Evolutionary conservation across 257 asterid species (phyloP), one percentile per base, ranked within the genome.

Genomic region (Hygrophila difformis): DNA sequence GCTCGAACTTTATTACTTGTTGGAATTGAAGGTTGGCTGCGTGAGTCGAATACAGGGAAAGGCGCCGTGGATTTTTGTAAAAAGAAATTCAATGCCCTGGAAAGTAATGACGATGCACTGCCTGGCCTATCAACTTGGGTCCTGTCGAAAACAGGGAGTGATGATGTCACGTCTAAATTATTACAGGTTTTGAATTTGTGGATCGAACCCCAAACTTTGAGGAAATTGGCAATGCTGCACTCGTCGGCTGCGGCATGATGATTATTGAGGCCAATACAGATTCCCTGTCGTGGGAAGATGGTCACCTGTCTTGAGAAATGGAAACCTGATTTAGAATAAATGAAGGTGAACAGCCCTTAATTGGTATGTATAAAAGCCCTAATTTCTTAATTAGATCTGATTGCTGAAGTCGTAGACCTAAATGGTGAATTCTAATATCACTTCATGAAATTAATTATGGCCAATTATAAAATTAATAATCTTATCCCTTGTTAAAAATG

Each of bases 231-330:
- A 11, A 71, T 64, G 8, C 70, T 51, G 19, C 74, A 67, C 2
- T 71, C 82, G 29, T 74, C 87, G 2, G 79, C 82, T 3, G 60
- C 41, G 14, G 41, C 46, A 18, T 73, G 85, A 12, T 51, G 54
- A 36, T 67, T 61, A n/a, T 45, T 61, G 19, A 61, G 20, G 9
- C 81, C 85, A 23, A 70, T 33, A 44, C 70, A 73, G 8, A 73
- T 44, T 8, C 78, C 79, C 1, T 16, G 17, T 4, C 44, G 59
- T 0, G 76, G 74, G 53, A 77, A 70, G 1, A 77, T 29, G 1
- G 81, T 74, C 18, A 68, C 56, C 13, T 71, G 76, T 14, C 64
- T 48, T 0, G 79, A 60, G 0, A 74, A 31, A 12, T 70, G 41
- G 24, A 37, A 24, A 2, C 39, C 63, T 14, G 52, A 26, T 2